Evolutionary conservation across 2,329 filamentous ascomycete genomes (phyloP).

Genomic region (Bertia moriformis): DNA sequence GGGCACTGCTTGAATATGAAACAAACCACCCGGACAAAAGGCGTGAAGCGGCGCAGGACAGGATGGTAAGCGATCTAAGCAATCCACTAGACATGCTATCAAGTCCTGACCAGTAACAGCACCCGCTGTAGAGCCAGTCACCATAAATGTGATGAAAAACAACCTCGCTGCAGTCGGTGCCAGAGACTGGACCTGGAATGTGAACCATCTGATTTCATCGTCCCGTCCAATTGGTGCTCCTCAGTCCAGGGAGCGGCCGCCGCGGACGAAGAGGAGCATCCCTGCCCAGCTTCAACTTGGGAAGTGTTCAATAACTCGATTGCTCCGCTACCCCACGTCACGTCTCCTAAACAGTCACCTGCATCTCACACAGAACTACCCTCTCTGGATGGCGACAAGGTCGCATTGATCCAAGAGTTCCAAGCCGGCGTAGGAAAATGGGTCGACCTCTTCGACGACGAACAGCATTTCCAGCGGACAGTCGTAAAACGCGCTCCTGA

Average conservation of each 20-base stretch:
- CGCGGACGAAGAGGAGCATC: not conserved
- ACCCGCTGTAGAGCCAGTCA: slow-evolving; percentile 16
- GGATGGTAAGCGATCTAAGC: not conserved
- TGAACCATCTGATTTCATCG: slow-evolving; percentile 9
- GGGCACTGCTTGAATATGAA: too few relatives aligned
- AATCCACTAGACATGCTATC: not conserved
- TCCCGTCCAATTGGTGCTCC: not conserved
- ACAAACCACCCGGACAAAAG: too few relatives aligned
- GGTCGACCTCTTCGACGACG: slow-evolving; percentile 17
- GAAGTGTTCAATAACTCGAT: not conserved
- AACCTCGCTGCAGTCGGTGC: slow-evolving; percentile 10
- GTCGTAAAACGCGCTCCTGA: slow-evolving; percentile 11
- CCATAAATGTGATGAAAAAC: slow-evolving; percentile 16
- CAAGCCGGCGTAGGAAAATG: slow-evolving; percentile 14
- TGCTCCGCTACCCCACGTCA: not conserved
- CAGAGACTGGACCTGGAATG: slow-evolving; percentile 3
- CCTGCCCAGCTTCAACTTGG: not conserved
- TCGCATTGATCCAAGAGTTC: slow-evolving; percentile 14
- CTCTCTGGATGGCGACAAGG: slow-evolving; percentile 12
- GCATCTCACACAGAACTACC: too few relatives aligned
- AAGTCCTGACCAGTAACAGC: slow-evolving; percentile 6
- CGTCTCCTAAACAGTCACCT: too few relatives aligned
- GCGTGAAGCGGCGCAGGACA: not conserved
- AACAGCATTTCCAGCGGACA: slow-evolving; percentile 12
- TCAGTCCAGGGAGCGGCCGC: not conserved